Evolutionary conservation across 75 land plant genomes (phyloP).

Genomic region (Isoetes taiwanensis): DNA sequence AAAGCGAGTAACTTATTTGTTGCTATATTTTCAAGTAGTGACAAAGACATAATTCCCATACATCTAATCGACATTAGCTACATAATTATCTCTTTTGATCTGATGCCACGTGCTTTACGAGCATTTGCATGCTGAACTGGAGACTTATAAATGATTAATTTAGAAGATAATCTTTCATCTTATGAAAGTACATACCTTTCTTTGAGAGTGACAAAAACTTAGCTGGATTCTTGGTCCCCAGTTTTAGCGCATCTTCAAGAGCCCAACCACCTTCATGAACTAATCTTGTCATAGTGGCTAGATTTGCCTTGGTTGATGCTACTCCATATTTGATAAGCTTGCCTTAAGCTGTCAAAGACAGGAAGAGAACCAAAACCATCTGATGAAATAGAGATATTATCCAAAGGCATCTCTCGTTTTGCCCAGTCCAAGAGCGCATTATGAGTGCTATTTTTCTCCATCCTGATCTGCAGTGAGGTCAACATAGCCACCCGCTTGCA

Average conservation of each 20-base stretch:
- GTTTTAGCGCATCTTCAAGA: constrained; percentile 13
- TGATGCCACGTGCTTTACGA: too few species aligned
- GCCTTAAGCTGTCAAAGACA: constrained; percentile 11
- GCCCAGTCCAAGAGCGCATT: constrained; percentile 17
- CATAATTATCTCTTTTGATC: too few species aligned
- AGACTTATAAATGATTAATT: too few species aligned
- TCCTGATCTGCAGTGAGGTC: constrained; percentile 25
- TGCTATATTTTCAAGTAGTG: too few species aligned
- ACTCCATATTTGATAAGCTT: constrained; percentile 15
- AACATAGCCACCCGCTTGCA: constrained; percentile 15
- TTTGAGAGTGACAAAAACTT: constrained; percentile 11
- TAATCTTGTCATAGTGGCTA: constrained; percentile 16
- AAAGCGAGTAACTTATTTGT: too few species aligned
- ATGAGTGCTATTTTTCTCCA: constrained; percentile 5
- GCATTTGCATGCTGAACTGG: too few species aligned
- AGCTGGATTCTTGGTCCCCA: constrained; percentile 25
- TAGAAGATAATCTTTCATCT: too few species aligned
- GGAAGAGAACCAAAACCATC: constrained; percentile 27
- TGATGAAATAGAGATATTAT: constrained; percentile 15
- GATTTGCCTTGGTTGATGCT: constrained; percentile 17
- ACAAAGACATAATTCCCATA: too few species aligned
- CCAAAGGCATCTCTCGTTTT: background rate
- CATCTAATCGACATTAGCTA: too few species aligned
- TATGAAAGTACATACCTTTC: too few species aligned
- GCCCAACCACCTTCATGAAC: constrained; percentile 15